Percentiles rank a stretch among this genome's conserved stretches.
phyloP scores from a whole-genome alignment of 1,284 basidiomycete genomes.

The Pyrrhoderma noxium region DNA sequence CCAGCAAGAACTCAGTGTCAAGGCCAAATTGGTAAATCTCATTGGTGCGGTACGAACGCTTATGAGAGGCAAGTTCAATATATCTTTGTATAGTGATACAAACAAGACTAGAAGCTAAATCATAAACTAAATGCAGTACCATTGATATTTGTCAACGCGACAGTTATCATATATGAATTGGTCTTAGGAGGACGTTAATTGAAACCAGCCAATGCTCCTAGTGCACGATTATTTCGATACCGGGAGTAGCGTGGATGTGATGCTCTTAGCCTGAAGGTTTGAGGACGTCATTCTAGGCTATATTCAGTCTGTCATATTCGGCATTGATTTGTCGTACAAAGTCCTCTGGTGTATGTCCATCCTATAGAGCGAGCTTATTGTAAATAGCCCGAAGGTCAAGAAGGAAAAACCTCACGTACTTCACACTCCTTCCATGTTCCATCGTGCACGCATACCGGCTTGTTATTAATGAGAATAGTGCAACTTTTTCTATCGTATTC shows the following conservation, averaged over 20 bases:
- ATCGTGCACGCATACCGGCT: conserved; percentile 70
- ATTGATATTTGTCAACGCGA: conserved; percentile 74
- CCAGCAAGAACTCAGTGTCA: conserved; percentile 64
- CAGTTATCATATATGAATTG: conserved; percentile 79
- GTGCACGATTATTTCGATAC: no score
- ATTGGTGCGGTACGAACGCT: conserved; percentile 91
- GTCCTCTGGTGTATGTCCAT: conserved; percentile 65
- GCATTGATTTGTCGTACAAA: conserved; percentile 75
- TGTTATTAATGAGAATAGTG: conserved; percentile 69
- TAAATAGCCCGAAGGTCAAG: background rate
- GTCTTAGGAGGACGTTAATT: conserved; percentile 44
- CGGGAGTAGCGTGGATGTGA: no score
- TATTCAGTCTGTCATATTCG: conserved; percentile 62
- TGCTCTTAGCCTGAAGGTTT: background rate
- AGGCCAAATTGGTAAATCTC: conserved; percentile 82
- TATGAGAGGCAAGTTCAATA: conserved; percentile 76
- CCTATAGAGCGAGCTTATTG: conserved; percentile 35
- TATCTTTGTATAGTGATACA: background rate
- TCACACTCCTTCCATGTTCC: conserved; percentile 78
- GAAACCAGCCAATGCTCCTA: no score
- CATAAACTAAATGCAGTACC: conserved; percentile 54
- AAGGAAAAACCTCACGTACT: conserved; percentile 40
- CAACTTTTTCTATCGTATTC: conserved; percentile 63
- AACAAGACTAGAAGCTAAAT: conserved; percentile 9
- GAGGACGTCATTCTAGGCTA: conserved; percentile 3